Conservation (phyloP, 2,329 filamentous ascomycete genomes). For the Trichoderma sp. region DNA sequence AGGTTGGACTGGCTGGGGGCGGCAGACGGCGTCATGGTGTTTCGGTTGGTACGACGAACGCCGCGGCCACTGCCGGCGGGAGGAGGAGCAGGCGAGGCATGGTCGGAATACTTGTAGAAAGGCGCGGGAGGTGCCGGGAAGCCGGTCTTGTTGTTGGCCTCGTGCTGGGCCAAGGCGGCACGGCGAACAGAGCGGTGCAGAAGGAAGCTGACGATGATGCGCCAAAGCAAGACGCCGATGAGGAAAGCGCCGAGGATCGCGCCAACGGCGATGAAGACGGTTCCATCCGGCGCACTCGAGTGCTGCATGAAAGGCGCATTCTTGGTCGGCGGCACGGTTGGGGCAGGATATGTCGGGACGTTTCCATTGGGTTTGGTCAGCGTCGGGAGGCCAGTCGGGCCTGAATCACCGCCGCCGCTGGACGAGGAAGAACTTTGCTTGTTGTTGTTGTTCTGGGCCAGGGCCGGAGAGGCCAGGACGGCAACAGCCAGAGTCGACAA, state of each 20-base stretch:
- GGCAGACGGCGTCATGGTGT: slow-evolving; percentile 50
- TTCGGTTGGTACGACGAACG: slow-evolving; percentile 53
- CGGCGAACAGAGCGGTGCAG: slow-evolving; percentile 88
- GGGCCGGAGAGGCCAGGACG: slow-evolving; percentile 34
- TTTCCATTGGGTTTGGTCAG: slow-evolving; percentile 39
- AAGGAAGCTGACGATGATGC: slow-evolving; percentile 82
- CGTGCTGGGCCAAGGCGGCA: slow-evolving; percentile 74
- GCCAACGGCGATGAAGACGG: slow-evolving; percentile 93
- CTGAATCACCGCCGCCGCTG: slow-evolving; percentile 25
- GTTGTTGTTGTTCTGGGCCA: slow-evolving; percentile 34
- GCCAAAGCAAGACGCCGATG: slow-evolving; percentile 82
- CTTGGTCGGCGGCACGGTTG: slow-evolving; percentile 77
- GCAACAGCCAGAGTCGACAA: slow-evolving; percentile 33
- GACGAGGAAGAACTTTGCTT: slow-evolving; percentile 10
- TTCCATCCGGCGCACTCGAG: slow-evolving; percentile 83
- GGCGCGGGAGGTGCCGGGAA: slow-evolving; percentile 59
- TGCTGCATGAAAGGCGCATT: slow-evolving; percentile 91
- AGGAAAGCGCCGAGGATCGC: slow-evolving; percentile 83
- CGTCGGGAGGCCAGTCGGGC: slow-evolving; percentile 42
- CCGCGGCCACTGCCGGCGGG: slow-evolving; percentile 47
- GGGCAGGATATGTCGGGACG: slow-evolving; percentile 64
- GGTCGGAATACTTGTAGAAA: slow-evolving; percentile 66
- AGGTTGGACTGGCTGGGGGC: slow-evolving; percentile 69
- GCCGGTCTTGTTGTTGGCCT: slow-evolving; percentile 68
- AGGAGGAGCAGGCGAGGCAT: slow-evolving; percentile 52